A percentile compares a stretch with the other conserved stretches of the same genome.
phyloP scores from a whole-genome alignment of 306 rosid genomes.

The Gynostemma pentaphyllum region DNA sequence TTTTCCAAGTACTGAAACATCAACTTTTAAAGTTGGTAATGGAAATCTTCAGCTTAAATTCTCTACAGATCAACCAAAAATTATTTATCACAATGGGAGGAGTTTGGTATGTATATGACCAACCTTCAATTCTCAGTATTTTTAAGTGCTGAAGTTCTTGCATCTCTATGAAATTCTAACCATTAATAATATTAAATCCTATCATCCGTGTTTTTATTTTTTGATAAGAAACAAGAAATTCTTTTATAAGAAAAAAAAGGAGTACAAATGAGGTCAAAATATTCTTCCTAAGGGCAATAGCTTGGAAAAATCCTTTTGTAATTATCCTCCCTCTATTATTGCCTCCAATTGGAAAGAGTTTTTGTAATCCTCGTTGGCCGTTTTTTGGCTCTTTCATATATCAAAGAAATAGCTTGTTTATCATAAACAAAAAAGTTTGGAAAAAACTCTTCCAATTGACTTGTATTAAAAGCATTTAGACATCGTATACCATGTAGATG shows the following conservation, averaged over 20 bases:
- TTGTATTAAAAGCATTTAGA: background rate
- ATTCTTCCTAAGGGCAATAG: background rate
- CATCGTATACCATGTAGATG: background rate
- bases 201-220: background rate
- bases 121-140: background rate
- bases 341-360: too few relatives aligned
- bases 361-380: too few relatives aligned
- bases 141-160: background rate
- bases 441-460: background rate
- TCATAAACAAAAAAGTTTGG: too few relatives aligned
- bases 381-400: too few relatives aligned
- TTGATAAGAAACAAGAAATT: background rate
- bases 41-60: slow-evolving; percentile 38
- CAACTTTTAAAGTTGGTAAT: slow-evolving; percentile 33
- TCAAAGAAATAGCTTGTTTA: too few relatives aligned
- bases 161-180: background rate
- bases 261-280: background rate
- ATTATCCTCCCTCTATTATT: too few relatives aligned
- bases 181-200: too few relatives aligned
- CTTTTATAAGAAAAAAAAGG: background rate
- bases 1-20: slow-evolving; percentile 19
- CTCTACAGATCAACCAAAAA: slow-evolving; percentile 24
- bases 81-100: slow-evolving; percentile 28
- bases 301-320: too few relatives aligned
- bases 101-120: slow-evolving; percentile 26